Evolutionary conservation across 352 stramenopile genomes (phyloP).

Genomic region (Phytophthora tentaculata): DNA sequence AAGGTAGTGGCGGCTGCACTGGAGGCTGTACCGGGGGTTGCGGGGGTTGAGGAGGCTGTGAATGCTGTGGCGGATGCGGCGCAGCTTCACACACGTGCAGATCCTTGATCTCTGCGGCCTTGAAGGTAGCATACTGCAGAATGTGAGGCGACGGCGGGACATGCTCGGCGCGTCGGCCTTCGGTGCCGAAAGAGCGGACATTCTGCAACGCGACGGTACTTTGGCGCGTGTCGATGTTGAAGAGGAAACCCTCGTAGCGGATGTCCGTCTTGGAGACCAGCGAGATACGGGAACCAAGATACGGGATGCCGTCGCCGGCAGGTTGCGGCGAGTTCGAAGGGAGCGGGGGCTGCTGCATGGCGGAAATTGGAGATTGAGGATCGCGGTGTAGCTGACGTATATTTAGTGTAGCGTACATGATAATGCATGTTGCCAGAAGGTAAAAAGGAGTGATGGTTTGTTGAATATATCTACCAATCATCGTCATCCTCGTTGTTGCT

Average conservation of each 20-base stretch:
- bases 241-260: conserved; percentile 85
- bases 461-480: conserved; percentile 32
- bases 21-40: conserved; percentile 15
- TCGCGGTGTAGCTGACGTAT: conserved; percentile 10
- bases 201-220: conserved; percentile 84
- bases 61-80: conserved; percentile 19
- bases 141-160: conserved; percentile 79
- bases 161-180: conserved; percentile 75
- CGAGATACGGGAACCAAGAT: conserved; percentile 83
- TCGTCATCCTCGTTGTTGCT: conserved; percentile 35
- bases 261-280: conserved; percentile 91
- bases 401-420: background rate
- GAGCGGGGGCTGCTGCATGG: conserved; percentile 40
- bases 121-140: conserved; percentile 84
- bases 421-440: no score
- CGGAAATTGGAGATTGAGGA: conserved; percentile 1
- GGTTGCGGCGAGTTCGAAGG: conserved; percentile 25
- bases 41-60: conserved; percentile 15
- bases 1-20: conserved; percentile 32
- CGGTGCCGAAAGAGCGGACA: conserved; percentile 85
- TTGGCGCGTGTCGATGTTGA: conserved; percentile 88
- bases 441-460: conserved; percentile 11
- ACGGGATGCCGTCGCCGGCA: conserved; percentile 67
- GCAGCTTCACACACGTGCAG: conserved; percentile 84
- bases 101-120: conserved; percentile 87